A percentile compares a stretch with the other conserved stretches of the same genome.
Conservation (phyloP, 495 filamentous ascomycete genomes). For the Daldinia grandis region DNA sequence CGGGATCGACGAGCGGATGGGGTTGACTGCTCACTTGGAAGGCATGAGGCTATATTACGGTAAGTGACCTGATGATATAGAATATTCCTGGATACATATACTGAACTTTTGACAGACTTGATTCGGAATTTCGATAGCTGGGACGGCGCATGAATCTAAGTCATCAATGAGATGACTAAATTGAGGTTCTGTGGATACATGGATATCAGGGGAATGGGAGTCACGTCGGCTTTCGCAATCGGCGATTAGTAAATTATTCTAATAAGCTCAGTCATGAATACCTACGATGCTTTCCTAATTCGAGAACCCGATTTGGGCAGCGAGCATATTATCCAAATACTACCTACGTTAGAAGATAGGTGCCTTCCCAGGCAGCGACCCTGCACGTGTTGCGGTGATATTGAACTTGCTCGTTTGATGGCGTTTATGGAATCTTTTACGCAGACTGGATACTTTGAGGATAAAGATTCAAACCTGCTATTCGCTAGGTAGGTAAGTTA, state of each 20-base stretch:
- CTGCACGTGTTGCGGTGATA: not conserved
- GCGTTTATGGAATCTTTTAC: not conserved
- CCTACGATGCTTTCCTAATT: too few species aligned
- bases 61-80: constrained; percentile 2
- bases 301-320: too few species aligned
- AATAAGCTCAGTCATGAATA: too few species aligned
- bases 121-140: constrained; percentile 32
- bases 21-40: constrained; percentile 62
- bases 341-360: not conserved
- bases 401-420: not conserved
- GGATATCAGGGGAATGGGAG: too few species aligned
- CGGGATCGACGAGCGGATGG: constrained; percentile 63
- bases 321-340: too few species aligned
- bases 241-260: too few species aligned
- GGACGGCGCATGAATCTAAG: constrained; percentile 9
- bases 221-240: too few species aligned
- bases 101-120: constrained; percentile 17
- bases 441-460: not conserved
- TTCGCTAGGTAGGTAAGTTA: not conserved
- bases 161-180: not conserved
- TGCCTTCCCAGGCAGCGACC: not conserved
- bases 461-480: not conserved
- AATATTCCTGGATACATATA: not conserved
- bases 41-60: constrained; percentile 58
- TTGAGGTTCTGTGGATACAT: too few species aligned